Evolutionary conservation across 192 early-diverging fungal genomes (phyloP), one percentile per base, ranked within the genome.

Genomic region (Coemansia sp.): DNA sequence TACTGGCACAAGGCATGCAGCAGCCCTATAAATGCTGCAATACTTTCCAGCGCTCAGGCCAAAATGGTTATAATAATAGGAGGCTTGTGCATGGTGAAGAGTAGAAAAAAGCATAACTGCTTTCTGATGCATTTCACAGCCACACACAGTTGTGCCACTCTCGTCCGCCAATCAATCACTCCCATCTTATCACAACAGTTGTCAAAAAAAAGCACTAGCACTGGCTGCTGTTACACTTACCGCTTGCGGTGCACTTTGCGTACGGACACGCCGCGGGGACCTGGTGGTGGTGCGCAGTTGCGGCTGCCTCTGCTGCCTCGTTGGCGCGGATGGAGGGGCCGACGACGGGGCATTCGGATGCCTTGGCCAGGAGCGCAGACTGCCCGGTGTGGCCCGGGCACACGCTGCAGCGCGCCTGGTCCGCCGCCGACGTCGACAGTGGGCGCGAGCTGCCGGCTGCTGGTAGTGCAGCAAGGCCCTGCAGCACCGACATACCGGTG

Each of bases 321-420:
- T 70, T 69, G 70, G 67, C 64, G 49, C 71, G 79, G 45, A 77
- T 67, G 52, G 74, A 72, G 21, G 79, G 74, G 18, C 79, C 79
- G 12, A 82, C 73, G 0, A 82, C 79, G 16, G 79, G 79, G 58
- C 79, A 82, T 65, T 72, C 69, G 55, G 72, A 71, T 43, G 77
- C 82, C 72, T 84, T 84, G 39, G 73, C 73, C 61, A 84, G 59
- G 33, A 84, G 72, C 26, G 82, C 71, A 15, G 82, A 84, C 65
- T 82, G 79, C 31, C 74, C 79, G 10, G 73, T 75, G 62, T 82
- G 74, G 35, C 73, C 79, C 0, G 79, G 79, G 59, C 79, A 82
- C 61, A 73, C 74, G 43, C 74, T 58, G 68, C 79, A 82, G 21
- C 74, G 59, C 21, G 79, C 79, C 59, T 73, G 63, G 40, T 67